Evolutionary conservation across 2,329 filamentous ascomycete genomes (phyloP).

Genomic region (Fusarium xylarioides): DNA sequence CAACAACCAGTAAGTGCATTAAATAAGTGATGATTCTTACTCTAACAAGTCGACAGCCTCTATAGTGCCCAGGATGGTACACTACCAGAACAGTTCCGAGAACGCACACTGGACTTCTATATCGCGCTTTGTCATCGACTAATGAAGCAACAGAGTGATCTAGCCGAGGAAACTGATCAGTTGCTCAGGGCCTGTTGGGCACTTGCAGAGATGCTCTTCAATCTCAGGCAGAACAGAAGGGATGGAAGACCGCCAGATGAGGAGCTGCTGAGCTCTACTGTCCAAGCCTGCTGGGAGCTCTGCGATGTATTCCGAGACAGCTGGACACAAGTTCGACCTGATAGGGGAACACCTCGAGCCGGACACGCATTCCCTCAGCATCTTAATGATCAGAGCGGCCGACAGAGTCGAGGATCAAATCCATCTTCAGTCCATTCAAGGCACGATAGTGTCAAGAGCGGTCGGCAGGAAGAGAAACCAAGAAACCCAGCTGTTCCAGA

Average conservation of each 20-base stretch:
- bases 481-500: conserved; percentile 72
- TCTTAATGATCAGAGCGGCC: conserved; percentile 58
- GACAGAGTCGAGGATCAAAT: conserved; percentile 60
- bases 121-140: conserved; percentile 91
- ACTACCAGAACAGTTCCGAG: conserved; percentile 85
- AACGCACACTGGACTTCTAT: conserved; percentile 93
- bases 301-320: conserved; percentile 93
- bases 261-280: conserved; percentile 84
- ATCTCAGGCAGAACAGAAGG: conserved; percentile 80
- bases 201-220: conserved; percentile 92
- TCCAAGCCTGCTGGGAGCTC: conserved; percentile 94
- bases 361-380: conserved; percentile 78
- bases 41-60: conserved; percentile 59
- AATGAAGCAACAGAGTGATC: conserved; percentile 90
- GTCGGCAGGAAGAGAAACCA: conserved; percentile 57
- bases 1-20: conserved; percentile 79
- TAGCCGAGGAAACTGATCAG: conserved; percentile 84
- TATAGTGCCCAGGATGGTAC: conserved; percentile 88
- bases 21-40: conserved; percentile 7
- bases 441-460: conserved; percentile 61
- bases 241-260: conserved; percentile 80
- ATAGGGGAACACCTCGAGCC: conserved; percentile 84
- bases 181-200: conserved; percentile 89
- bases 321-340: conserved; percentile 88
- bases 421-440: conserved; percentile 62